These are phyloP conservation scores for Solanum microdontum DNA, from an alignment of 257 asterid genomes.

Conservation along the genomic window DNA sequence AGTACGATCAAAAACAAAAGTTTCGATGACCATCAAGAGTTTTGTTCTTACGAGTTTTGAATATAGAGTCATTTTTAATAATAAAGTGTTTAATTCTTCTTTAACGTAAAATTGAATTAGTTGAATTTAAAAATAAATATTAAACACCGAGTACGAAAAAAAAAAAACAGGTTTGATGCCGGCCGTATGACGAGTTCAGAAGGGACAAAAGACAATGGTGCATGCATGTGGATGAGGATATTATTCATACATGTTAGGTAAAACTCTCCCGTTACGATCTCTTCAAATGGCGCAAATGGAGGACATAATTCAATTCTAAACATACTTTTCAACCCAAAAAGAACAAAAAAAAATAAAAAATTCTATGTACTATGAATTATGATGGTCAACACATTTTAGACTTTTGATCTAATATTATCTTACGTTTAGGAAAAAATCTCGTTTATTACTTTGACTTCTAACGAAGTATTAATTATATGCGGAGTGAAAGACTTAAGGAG, in stretches of 20 bases:
- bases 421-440: background rate
- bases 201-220: background rate
- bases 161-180: background rate
- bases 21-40: background rate
- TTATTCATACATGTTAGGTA: conserved; percentile 17
- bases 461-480: background rate
- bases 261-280: background rate
- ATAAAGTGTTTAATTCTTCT: background rate
- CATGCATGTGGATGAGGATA: conserved; percentile 5
- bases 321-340: background rate
- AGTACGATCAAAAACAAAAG: background rate
- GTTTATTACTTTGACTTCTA: background rate
- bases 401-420: background rate
- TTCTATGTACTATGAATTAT: background rate
- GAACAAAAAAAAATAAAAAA: background rate
- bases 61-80: background rate
- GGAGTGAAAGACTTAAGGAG: background rate
- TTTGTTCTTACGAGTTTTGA: background rate
- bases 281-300: conserved; percentile 11
- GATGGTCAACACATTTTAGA: background rate
- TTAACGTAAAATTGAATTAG: background rate
- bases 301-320: background rate
- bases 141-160: fast-evolving
- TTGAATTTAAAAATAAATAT: background rate
- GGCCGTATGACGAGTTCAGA: background rate